phyloP scores from a whole-genome alignment of 345 rosid species.

The Microcos paniculata region DNA sequence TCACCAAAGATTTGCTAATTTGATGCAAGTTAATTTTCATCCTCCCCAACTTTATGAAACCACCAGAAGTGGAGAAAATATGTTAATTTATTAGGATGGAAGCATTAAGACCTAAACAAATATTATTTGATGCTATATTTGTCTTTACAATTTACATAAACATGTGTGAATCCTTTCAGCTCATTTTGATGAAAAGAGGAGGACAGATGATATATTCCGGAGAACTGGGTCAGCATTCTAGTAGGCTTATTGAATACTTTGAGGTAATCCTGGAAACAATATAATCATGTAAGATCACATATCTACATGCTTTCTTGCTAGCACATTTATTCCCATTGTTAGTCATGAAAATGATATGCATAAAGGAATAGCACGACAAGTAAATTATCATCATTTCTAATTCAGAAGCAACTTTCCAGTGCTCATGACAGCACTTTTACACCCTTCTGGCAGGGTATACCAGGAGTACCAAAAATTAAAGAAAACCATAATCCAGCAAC shows the following conservation, averaged over 20 bases:
- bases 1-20: neutral
- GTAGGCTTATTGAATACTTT: slow-evolving; percentile 50
- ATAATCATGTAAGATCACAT: neutral
- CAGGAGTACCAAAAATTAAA: slow-evolving; percentile 40
- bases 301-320: neutral
- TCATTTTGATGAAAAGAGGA: slow-evolving; percentile 63
- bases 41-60: neutral
- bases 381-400: neutral
- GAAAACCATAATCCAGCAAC: slow-evolving; percentile 52
- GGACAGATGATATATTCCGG: slow-evolving; percentile 55
- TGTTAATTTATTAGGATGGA: neutral
- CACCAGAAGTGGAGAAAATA: neutral
- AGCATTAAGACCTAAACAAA: neutral
- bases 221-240: slow-evolving; percentile 51
- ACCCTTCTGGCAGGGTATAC: slow-evolving; percentile 21
- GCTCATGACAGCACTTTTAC: neutral
- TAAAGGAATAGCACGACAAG: neutral
- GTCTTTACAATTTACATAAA: neutral
- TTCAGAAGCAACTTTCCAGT: neutral
- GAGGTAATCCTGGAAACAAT: slow-evolving; percentile 32
- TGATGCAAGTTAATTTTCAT: neutral
- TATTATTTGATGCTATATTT: neutral
- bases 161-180: slow-evolving; percentile 27
- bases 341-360: neutral
- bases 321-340: neutral